phyloP scores from a whole-genome alignment of 1,139 yeast species.

The Kluyveromyces marxianus region DNA sequence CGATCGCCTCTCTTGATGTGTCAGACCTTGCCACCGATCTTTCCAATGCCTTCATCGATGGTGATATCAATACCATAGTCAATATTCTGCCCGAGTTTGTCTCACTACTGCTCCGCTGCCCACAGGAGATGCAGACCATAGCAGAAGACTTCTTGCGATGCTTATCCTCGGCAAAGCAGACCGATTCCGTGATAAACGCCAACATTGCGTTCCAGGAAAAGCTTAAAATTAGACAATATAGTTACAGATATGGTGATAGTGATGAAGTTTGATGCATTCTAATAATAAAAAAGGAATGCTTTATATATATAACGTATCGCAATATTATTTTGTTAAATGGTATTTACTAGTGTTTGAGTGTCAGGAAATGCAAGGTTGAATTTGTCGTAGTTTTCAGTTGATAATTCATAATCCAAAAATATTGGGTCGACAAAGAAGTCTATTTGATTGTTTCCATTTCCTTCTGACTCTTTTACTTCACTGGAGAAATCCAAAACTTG shows the following conservation, averaged over 20 bases:
- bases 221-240: constrained; percentile 6
- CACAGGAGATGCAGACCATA: constrained; percentile 3
- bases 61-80: constrained; percentile 2
- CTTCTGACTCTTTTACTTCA: background rate
- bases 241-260: constrained; percentile 4
- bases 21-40: constrained; percentile 3
- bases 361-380: background rate
- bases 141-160: constrained; percentile 2
- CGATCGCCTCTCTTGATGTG: constrained; percentile 3
- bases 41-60: constrained; percentile 3
- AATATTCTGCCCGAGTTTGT: constrained; percentile 3
- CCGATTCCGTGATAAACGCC: constrained; percentile 3
- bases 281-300: background rate
- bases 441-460: background rate
- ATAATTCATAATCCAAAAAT: background rate
- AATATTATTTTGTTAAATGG: background rate
- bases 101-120: constrained; percentile 3
- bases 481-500: background rate
- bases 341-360: background rate
- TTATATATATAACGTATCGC: background rate
- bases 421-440: background rate
- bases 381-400: background rate
- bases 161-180: constrained; percentile 3
- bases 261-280: background rate
- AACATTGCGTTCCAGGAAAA: constrained; percentile 4